Base-by-base conservation (phyloP, 495 filamentous ascomycete species). In the Xylaria sp. region DNA sequence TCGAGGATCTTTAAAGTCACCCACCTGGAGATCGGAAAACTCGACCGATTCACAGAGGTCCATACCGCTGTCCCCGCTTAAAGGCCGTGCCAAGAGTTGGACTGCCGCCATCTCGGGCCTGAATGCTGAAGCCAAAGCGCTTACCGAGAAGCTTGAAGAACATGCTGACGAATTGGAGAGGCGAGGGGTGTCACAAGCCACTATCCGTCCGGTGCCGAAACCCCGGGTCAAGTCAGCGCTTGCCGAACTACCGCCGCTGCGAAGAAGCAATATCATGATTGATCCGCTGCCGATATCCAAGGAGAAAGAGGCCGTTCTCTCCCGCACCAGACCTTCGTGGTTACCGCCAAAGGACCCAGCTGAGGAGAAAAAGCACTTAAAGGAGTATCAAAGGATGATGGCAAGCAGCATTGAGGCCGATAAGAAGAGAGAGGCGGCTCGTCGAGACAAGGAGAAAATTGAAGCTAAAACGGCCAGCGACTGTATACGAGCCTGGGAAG, bases 311-410 rank as follows among this genome's bases (percentile, higher is more conserved):
- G 93, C 92, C 50, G 92, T 97, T 7, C 82, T 99, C 24, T 94
- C 93, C 26, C 87, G 97, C 52, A 99, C 96, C 15, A 88, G 96
- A 35, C 96, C 96, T 0, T 95, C 92, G 48, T 99, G 96, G 96
- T 84, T 99, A 19, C 96, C 96, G 8, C 96, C 96, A 0, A 98
- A 99, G 81, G 90, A 93, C 71, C 94, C 93, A 33, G 93, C 92
- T 61, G 96, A 99, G 79, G 96, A 99, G 80, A 95, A 89, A 79
- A 91, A 90, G 67, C 96, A 99, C 77, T 73, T 99, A 67, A 95
- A 88, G 76, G 93, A 98, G 79, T 99, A 97, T 75, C 92, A 97
- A 78, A 88, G 86, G 75, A 98, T 99, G 93, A 97, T 97, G 93
- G 89, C 89, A 0, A 86, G 88, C 66, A 92, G 93, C 59, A 82